Evolutionary conservation across 495 filamentous ascomycete species (phyloP).

Genomic region (Rhizodiscina lignyota): DNA sequence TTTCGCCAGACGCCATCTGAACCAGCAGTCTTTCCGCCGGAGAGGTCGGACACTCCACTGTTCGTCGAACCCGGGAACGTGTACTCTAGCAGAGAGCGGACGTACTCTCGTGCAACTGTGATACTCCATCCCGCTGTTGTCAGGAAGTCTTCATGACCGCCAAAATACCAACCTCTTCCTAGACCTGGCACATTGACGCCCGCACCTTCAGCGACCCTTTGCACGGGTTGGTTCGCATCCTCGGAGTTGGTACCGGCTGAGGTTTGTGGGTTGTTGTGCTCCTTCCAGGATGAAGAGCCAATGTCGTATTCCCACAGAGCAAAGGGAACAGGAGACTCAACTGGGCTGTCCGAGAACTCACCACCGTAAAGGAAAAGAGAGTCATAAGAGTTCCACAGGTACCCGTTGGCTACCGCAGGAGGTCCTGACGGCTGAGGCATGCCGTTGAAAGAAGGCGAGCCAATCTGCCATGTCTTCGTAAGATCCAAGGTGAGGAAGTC

Average conservation of each 20-base stretch:
- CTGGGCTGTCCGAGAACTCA: constrained; percentile 44
- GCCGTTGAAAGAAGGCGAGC: constrained; percentile 38
- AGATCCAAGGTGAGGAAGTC: constrained; percentile 51
- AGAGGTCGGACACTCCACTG: constrained; percentile 33
- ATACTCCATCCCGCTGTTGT: constrained; percentile 57
- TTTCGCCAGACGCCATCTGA: constrained; percentile 45
- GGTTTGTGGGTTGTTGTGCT: constrained; percentile 36
- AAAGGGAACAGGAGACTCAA: constrained; percentile 30
- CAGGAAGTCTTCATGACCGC: constrained; percentile 49
- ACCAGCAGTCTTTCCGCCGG: constrained; percentile 30
- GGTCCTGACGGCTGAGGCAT: constrained; percentile 50
- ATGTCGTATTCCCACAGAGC: constrained; percentile 56
- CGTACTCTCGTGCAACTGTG: constrained; percentile 40
- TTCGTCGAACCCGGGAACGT: constrained; percentile 51
- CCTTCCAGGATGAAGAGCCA: constrained; percentile 36
- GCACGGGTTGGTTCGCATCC: constrained; percentile 31
- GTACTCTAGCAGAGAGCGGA: constrained; percentile 60
- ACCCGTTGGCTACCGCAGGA: constrained; percentile 51
- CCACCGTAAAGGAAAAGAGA: constrained; percentile 59
- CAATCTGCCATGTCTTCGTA: constrained; percentile 49
- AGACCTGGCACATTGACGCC: constrained; percentile 49
- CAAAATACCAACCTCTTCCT: constrained; percentile 58
- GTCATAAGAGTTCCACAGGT: constrained; percentile 52
- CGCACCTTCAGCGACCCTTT: constrained; percentile 54
- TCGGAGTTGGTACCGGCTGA: constrained; percentile 40